Evolutionary conservation across 805 yeast species (phyloP).

Genomic region (Candida endomychidarum): DNA sequence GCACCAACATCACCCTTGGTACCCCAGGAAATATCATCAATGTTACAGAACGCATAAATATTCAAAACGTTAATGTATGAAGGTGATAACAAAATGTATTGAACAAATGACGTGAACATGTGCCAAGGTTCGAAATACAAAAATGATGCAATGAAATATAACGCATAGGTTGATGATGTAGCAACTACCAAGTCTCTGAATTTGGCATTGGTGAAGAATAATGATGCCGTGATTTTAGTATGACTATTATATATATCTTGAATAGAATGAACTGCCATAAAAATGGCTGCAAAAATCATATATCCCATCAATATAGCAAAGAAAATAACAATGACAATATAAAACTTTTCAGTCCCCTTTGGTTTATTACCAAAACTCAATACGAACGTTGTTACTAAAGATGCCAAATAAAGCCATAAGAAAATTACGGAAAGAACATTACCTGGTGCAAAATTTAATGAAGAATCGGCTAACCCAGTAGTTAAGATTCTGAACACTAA

Average conservation of each 20-base stretch:
- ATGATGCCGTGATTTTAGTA: constrained; percentile 41
- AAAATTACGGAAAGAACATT: constrained; percentile 51
- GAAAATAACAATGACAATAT: constrained; percentile 51
- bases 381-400: constrained; percentile 58
- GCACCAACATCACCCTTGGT: constrained; percentile 70
- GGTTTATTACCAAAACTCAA: constrained; percentile 66
- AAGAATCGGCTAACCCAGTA: constrained; percentile 44
- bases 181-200: constrained; percentile 56
- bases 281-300: constrained; percentile 57
- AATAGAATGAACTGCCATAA: constrained; percentile 55
- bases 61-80: constrained; percentile 57
- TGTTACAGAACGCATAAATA: constrained; percentile 68
- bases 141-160: constrained; percentile 58
- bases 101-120: constrained; percentile 54
- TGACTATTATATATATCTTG: constrained; percentile 27
- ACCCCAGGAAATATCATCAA: constrained; percentile 75
- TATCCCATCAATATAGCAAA: constrained; percentile 63
- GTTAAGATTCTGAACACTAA: constrained; percentile 63
- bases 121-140: constrained; percentile 69
- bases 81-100: constrained; percentile 52
- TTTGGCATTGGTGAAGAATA: constrained; percentile 47
- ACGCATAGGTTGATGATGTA: constrained; percentile 58
- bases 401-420: constrained; percentile 55
- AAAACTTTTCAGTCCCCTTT: constrained; percentile 56
- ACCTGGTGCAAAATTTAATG: constrained; percentile 44